A percentile compares a stretch with the other conserved stretches of the same genome.
phyloP scores from a whole-genome alignment of 139 green algal genomes.

The Parachlorella kessleri region DNA sequence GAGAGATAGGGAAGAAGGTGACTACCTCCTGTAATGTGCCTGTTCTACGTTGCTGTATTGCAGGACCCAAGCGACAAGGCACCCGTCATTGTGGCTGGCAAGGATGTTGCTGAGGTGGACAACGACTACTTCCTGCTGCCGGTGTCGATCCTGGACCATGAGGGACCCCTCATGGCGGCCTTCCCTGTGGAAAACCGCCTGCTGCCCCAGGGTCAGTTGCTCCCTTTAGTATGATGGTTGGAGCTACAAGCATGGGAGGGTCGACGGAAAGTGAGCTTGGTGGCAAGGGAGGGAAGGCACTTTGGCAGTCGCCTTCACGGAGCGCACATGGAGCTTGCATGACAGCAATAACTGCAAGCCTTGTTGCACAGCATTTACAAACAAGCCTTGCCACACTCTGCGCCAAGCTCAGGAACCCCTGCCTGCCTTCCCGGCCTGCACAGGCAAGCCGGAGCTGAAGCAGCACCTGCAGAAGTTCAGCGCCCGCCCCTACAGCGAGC shows the following conservation, averaged over 20 bases:
- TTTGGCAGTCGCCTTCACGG: background rate
- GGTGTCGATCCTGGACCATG: slow-evolving; percentile 91
- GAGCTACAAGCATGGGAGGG: no score
- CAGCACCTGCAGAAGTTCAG: slow-evolving; percentile 68
- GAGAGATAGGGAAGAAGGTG: no score
- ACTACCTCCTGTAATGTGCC: no score
- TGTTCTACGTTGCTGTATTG: no score
- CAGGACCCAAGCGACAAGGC: slow-evolving; percentile 68
- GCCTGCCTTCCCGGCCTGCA: background rate
- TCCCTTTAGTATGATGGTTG: background rate
- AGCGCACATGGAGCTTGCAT: background rate
- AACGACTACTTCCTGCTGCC: slow-evolving; percentile 96
- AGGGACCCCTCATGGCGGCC: slow-evolving; percentile 62
- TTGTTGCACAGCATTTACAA: background rate
- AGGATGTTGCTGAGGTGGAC: slow-evolving; percentile 90
- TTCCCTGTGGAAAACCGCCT: slow-evolving; percentile 98
- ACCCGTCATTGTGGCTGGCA: slow-evolving; percentile 84
- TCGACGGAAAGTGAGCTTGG: no score
- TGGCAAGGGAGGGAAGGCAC: no score
- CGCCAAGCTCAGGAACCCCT: no score
- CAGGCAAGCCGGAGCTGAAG: slow-evolving; percentile 69
- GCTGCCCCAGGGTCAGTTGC: slow-evolving; percentile 57
- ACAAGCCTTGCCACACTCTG: no score
- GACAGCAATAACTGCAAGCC: background rate
- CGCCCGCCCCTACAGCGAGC: slow-evolving; percentile 66